phyloP scores from a whole-genome alignment of 2,329 filamentous ascomycete genomes.

The Boeremia exigua region DNA sequence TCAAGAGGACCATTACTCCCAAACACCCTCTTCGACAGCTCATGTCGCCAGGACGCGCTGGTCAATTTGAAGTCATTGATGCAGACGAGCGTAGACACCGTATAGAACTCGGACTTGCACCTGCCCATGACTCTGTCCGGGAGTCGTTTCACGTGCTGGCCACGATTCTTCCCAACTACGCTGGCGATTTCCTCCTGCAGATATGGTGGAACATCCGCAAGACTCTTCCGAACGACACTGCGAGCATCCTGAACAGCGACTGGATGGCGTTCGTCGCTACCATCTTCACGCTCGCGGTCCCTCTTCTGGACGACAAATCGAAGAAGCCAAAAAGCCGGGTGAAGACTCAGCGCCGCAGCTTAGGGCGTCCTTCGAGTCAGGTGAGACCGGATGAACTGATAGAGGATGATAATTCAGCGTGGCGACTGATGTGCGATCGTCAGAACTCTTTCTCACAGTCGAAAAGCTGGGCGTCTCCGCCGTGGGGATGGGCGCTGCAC shows the following conservation, averaged over 20 bases:
- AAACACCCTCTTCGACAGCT: conserved; percentile 32
- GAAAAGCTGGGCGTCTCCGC: conserved; percentile 40
- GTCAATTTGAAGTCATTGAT: conserved; percentile 43
- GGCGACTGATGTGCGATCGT: conserved; percentile 43
- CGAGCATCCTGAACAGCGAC: conserved; percentile 29
- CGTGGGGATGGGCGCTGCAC: conserved; percentile 46
- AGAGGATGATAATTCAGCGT: conserved; percentile 38
- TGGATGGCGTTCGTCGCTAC: conserved; percentile 51
- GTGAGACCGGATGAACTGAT: conserved; percentile 30
- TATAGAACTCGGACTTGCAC: conserved; percentile 39
- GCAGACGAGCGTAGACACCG: conserved; percentile 41
- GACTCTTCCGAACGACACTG: conserved; percentile 20
- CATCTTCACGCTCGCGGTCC: conserved; percentile 48
- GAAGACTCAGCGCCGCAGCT: conserved; percentile 32
- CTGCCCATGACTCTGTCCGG: conserved; percentile 34
- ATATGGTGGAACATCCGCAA: conserved; percentile 49
- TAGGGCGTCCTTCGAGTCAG: conserved; percentile 31
- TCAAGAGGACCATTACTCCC: conserved; percentile 39
- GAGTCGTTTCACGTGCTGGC: conserved; percentile 42
- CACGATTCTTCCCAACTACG: conserved; percentile 43
- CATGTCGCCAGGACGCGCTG: conserved; percentile 30
- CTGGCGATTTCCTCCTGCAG: conserved; percentile 46
- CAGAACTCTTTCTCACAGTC: conserved; percentile 31
- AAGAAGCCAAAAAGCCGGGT: conserved; percentile 26
- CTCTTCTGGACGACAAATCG: conserved; percentile 42